Base-by-base conservation (phyloP, 1,139 yeast genomes). In the Scheffersomyces parashehatae region DNA sequence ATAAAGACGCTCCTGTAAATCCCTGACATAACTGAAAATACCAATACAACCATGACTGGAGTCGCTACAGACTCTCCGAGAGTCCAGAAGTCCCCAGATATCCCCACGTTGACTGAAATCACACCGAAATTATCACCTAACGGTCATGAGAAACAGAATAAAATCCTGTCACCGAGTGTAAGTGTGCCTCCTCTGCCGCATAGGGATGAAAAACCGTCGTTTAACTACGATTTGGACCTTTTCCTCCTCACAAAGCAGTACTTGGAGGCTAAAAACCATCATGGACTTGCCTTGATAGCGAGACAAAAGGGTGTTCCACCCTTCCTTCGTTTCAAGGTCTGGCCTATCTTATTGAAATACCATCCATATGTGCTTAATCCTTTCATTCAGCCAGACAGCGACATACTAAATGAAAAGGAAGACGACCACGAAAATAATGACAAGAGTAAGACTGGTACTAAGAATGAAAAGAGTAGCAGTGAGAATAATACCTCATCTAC, bases 231-330 rank as follows among this genome's bases (percentile, higher is more conserved):
- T 48, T 58, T 65, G 39, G 76, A 70, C 37, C 47, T 74, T 9
- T 71, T 71, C 52, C 61, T 58, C 43, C 62, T 67, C 42, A 70
- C 74, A 49, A 64, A 67, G 42, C 51, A 55, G 32, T 82, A 75
- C 53, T 65, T 84, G 15, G 68, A 68, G 40, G 70, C 72, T 33
- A 73, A 73, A 44, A 82, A 85, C 58, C 77, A 80, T 44, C 82
- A 81, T 38, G 88, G 87, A 2, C 67, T 91, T 40, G 96, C 97
- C 0, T 71, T 83, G 49, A 68, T 91, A 12, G 91, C 96, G 3
- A 74, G 97, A 49, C 91, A 86, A 54, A 75, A 82, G 48, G 97
- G 98, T 2, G 72, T 90, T 24, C 97, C 97, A 1, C 95, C 96
- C 0, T 79, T 83, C 48, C 70, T 89, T 43, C 75, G 98, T 47